Evolutionary conservation across 1,284 basidiomycete species (phyloP), one percentile per base, ranked within the genome.

Genomic region (Pseudozyma tsukubaensis): DNA sequence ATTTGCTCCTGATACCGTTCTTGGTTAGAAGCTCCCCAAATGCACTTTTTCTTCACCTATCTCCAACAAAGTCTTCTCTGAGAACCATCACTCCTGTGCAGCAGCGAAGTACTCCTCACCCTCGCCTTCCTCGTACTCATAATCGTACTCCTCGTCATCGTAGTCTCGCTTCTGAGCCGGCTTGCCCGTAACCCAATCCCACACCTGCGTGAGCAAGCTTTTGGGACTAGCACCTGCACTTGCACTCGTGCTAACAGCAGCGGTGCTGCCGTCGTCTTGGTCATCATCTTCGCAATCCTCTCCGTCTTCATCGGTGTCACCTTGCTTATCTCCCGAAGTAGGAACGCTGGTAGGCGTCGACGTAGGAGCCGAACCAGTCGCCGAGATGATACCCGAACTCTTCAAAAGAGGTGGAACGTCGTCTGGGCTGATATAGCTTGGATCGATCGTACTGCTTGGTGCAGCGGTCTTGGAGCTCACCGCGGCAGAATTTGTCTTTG

Each of bases 121-220:
- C 8, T 36, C 45, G 13, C 32, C 19, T 14, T 59, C 54, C 1
- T 47, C 47, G 3, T 58, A 50, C 16, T 63, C 63, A 51, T 59
- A 55, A 4, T 50, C 56, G 50, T 45, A 47, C 12, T 55, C 52
- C 44, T 66, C 52, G 36, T 59, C 58, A 18, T 67, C 59, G 7
- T 37, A 60, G 32, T 62, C 59, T 19, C 59, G 59, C 34, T 61
- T 37, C 44, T 62, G 54, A 34, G 63, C 44, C 0, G 55, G 51
- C 32, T 66, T 56, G 5, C 59, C 59, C 3, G 70, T 59, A 4
- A 72, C 45, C 70, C 70, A 72, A 36, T 67, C 60, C 70, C 70
- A 72, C 1, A 72, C 64, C 14, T 63, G 55, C 11, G 59, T 37
- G 29, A 72, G 9, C 6, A 66, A 29, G 4, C 48, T 51, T 11